Evolutionary conservation across 768 basidiomycete genomes (phyloP), one percentile per base, ranked within the genome.

Genomic region (Rhodotorula toruloides): DNA sequence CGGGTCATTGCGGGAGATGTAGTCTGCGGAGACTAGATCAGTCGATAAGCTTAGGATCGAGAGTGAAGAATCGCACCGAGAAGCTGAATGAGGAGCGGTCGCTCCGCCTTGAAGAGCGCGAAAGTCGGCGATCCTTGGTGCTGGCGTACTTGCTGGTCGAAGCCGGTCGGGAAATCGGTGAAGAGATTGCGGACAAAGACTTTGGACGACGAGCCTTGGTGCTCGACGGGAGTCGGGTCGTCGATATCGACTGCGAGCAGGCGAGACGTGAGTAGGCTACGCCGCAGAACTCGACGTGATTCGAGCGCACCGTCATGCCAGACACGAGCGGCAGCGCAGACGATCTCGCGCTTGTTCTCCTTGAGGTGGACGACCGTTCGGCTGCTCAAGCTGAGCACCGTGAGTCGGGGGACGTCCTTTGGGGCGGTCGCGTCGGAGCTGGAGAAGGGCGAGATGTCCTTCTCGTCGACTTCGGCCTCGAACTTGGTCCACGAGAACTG

Each of bases 401-500:
- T 98, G 61, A 99, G 76, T 1, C 93, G 90, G 4, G 96, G 96
- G 25, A 83, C 81, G 17, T 91, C 92, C 76, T 84, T 87, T 1
- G 88, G 87, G 2, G 86, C 87, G 31, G 79, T 76, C 0, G 80
- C 72, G 73, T 93, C 89, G 7, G 83, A 81, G 56, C 93, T 89
- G 0, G 84, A 74, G 76, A 93, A 85, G 0, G 91, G 89, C 64
- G 85, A 88, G 77, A 99, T 84, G 71, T 90, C 86, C 73, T 96
- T 94, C 1, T 92, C 83, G 12, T 83, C 77, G 11, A 91, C 88
- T 0, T 84, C 85, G 25, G 84, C 87, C 79, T 99, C 94, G 19
- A 97, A 79, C 78, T 93, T 93, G 74, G 93, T 97, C 96, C 96
- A 99, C 1, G 96, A 94, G 39, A 90, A 83, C 94, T 97, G 68